phyloP scores from a whole-genome alignment of 1,139 yeast species.

The Hyphopichia fennica region DNA sequence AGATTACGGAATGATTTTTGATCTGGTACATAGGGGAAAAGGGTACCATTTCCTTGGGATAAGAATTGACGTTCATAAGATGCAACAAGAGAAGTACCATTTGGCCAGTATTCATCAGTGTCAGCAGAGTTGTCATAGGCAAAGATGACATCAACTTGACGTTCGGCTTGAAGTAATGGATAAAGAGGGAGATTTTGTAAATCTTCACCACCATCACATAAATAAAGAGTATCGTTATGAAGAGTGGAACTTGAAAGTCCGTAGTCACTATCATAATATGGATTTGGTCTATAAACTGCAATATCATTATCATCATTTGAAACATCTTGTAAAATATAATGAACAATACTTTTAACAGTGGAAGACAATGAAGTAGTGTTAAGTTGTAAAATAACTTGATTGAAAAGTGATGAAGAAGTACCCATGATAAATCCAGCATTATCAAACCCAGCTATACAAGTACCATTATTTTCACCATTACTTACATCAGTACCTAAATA shows the following conservation, averaged over 20 bases:
- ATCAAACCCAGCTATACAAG: conserved; percentile 71
- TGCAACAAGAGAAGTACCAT: conserved; percentile 36
- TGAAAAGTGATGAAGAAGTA: conserved; percentile 79
- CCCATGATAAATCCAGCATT: conserved; percentile 85
- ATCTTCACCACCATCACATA: conserved; percentile 49
- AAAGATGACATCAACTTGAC: conserved; percentile 43
- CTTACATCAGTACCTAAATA: conserved; percentile 71
- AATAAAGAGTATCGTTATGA: conserved; percentile 35
- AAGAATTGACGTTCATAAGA: conserved; percentile 73
- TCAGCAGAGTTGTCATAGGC: conserved; percentile 53
- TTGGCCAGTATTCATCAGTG: conserved; percentile 41
- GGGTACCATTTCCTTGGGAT: conserved; percentile 58
- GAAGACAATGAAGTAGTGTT: conserved; percentile 58
- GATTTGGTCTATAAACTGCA: conserved; percentile 53
- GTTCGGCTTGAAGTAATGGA: conserved; percentile 39
- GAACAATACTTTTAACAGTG: conserved; percentile 41
- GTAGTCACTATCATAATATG: conserved; percentile 47
- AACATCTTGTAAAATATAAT: conserved; percentile 45
- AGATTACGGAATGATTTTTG: conserved; percentile 56
- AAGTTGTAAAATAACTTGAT: conserved; percentile 66
- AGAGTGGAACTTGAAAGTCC: conserved; percentile 32
- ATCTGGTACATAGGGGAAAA: conserved; percentile 90
- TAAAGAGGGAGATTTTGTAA: conserved; percentile 41
- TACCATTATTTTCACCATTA: conserved; percentile 46
- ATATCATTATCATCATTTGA: conserved; percentile 43